Conservation (phyloP, 2,329 filamentous ascomycete species). For the Alternaria triticina region DNA sequence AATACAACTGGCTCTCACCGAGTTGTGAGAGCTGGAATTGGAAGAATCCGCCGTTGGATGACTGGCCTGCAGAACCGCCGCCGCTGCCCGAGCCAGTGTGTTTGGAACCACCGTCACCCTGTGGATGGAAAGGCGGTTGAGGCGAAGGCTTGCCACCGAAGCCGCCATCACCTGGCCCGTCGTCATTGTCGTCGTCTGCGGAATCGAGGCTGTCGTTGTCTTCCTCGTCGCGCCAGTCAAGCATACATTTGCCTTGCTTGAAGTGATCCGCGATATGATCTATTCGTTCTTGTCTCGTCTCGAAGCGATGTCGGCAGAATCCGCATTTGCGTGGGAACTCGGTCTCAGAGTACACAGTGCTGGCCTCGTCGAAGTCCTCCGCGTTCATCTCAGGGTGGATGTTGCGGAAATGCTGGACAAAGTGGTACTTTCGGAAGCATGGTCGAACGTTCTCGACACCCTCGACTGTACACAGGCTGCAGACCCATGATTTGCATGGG, state of each 20-base stretch:
- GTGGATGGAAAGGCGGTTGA: slow-evolving; percentile 27
- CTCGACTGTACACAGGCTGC: slow-evolving; percentile 39
- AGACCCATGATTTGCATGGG: slow-evolving; percentile 44
- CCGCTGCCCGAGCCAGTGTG: slow-evolving; percentile 25
- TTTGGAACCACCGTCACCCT: slow-evolving; percentile 22
- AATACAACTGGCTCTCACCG: slow-evolving; percentile 16
- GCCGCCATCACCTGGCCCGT: slow-evolving; percentile 34
- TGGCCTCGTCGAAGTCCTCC: slow-evolving; percentile 41
- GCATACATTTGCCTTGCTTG: slow-evolving; percentile 48
- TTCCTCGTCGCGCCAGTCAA: slow-evolving; percentile 45
- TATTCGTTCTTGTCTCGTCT: slow-evolving; percentile 44
- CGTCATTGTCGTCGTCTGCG: slow-evolving; percentile 36
- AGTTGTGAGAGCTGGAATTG: slow-evolving; percentile 42
- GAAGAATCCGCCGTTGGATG: slow-evolving; percentile 33
- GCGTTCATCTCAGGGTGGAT: slow-evolving; percentile 43
- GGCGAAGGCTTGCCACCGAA: slow-evolving; percentile 31
- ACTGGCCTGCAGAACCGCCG: slow-evolving; percentile 16
- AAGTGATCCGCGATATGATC: slow-evolving; percentile 50
- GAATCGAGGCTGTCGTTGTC: slow-evolving; percentile 28
- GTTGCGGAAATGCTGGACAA: slow-evolving; percentile 48
- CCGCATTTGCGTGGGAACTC: slow-evolving; percentile 46
- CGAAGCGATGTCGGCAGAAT: slow-evolving; percentile 45
- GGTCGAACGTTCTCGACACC: slow-evolving; percentile 46
- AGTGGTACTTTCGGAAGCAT: slow-evolving; percentile 47
- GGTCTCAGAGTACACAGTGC: slow-evolving; percentile 41